Base-by-base conservation (phyloP, 768 basidiomycete species). In the Xanthoconium purpureum region DNA sequence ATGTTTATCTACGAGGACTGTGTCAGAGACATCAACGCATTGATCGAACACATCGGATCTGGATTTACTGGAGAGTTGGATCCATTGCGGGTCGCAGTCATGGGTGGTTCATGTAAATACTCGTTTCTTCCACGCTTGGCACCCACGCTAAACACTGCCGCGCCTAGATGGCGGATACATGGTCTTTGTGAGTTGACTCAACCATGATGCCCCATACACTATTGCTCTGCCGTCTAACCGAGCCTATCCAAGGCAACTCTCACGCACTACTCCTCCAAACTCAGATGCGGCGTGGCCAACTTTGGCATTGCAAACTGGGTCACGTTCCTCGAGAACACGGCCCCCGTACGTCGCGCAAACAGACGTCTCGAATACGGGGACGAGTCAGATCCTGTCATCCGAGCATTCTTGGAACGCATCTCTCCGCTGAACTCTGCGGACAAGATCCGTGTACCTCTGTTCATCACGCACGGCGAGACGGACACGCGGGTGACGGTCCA, bases 291-390 rank as follows among this genome's bases (percentile, higher is more conserved):
- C 2, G 57, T 78, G 14, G 74, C 75, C 35, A 73, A 77, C 57
- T 78, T 72, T 55, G 76, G 75, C 12, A 70, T 78, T 24, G 64
- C 63, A 24, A 72, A 77, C 54, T 77, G 73, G 69, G 64, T 71
- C 12, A 75, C 73, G 1, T 77, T 77, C 58, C 73, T 77, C n/a
- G 65, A 75, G 57, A 75, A 76, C 44, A 78, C 76, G 3, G 76
- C 76, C 17, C 56, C 72, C 0, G 61, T 66, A 28, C 70, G 75
- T 18, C 75, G 68, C 29, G 72, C 70, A 17, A 61, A 65, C 50
- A 63, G 75, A 36, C 69, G 76, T 33, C 68, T 63, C 36, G 74
- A 77, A 54, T 77, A 77, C 54, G 76, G 76, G 6, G 76, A 78
- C 54, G 76, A 77, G 50, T 64, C 73, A 9, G 61, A 73, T 37